phyloP scores from a whole-genome alignment of 1,284 basidiomycete species.

The Cryptococcus jaspeensis region DNA sequence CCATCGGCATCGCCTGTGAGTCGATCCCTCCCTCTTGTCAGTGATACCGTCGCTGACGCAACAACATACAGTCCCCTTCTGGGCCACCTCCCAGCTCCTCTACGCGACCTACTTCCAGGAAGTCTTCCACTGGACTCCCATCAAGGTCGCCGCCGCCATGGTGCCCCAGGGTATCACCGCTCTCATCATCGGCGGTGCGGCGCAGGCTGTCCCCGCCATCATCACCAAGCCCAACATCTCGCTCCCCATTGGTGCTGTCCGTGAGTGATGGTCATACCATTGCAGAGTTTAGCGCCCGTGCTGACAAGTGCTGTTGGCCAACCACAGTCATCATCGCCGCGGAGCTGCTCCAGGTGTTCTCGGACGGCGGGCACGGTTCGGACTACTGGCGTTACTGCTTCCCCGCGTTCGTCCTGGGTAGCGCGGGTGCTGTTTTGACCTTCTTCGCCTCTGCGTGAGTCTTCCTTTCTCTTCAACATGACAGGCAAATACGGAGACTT shows the following conservation, averaged over 20 bases:
- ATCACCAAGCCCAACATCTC: constrained; percentile 31
- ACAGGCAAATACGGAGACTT: too few relatives aligned
- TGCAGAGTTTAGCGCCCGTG: too few relatives aligned
- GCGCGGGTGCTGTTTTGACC: constrained; percentile 23
- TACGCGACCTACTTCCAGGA: constrained; percentile 25
- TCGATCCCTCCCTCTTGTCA: not conserved
- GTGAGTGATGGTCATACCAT: too few relatives aligned
- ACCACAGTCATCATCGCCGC: constrained; percentile 29
- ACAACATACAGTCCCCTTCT: constrained; percentile 31
- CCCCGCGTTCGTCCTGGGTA: constrained; percentile 33
- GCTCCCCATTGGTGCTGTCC: constrained; percentile 27
- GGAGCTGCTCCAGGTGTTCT: constrained; percentile 34
- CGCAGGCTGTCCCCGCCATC: constrained; percentile 29
- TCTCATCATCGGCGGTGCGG: constrained; percentile 29
- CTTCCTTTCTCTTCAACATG: too few relatives aligned
- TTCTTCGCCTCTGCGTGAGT: constrained; percentile 28
- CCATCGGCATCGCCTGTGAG: constrained; percentile 21
- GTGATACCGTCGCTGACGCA: not conserved
- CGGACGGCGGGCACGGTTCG: constrained; percentile 37
- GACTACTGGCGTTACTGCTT: constrained; percentile 47
- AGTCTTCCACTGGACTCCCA: constrained; percentile 17
- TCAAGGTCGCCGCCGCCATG: constrained; percentile 40
- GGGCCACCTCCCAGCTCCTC: constrained; percentile 38
- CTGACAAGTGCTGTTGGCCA: not conserved
- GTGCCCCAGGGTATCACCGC: constrained; percentile 41